phyloP scores from a whole-genome alignment of 1,284 basidiomycete species.

The Mycena sp. region DNA sequence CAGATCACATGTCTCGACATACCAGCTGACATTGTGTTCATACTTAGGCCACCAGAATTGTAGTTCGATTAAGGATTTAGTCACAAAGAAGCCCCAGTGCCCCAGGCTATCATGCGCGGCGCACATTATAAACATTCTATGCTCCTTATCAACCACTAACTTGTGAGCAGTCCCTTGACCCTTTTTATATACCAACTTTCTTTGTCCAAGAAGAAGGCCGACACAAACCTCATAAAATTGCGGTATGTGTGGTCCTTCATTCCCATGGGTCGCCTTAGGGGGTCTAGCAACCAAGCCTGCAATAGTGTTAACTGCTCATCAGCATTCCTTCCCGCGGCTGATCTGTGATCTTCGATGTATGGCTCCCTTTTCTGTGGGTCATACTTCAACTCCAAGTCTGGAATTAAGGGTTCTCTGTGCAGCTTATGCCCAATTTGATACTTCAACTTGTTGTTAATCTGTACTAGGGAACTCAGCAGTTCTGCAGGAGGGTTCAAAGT shows the following conservation, averaged over 20 bases:
- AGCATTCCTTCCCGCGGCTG: background rate
- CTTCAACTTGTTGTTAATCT: background rate
- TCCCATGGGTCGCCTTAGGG: background rate
- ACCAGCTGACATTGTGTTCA: constrained; percentile 19
- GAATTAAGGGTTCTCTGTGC: background rate
- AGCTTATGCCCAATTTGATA: background rate
- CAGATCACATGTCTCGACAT: constrained; percentile 16
- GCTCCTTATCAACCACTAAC: constrained; percentile 19
- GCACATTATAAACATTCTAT: constrained; percentile 14
- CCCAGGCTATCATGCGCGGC: constrained; percentile 31
- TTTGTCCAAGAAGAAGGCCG: constrained; percentile 25
- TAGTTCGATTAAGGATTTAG: constrained; percentile 16
- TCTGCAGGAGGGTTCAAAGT: too few species aligned
- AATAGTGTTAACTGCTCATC: background rate
- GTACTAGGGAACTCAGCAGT: background rate
- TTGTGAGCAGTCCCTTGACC: constrained; percentile 13
- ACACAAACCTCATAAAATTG: constrained; percentile 22
- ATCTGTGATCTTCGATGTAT: constrained; percentile 15
- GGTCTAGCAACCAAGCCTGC: background rate
- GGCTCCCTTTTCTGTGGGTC: constrained; percentile 1
- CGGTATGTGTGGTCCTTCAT: background rate
- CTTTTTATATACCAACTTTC: constrained; percentile 24
- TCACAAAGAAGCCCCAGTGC: constrained; percentile 20
- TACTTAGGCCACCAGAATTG: constrained; percentile 1
- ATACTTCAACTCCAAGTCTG: background rate